Base-by-base conservation (phyloP, 208 protist genomes). In the Strigomonas galati region DNA sequence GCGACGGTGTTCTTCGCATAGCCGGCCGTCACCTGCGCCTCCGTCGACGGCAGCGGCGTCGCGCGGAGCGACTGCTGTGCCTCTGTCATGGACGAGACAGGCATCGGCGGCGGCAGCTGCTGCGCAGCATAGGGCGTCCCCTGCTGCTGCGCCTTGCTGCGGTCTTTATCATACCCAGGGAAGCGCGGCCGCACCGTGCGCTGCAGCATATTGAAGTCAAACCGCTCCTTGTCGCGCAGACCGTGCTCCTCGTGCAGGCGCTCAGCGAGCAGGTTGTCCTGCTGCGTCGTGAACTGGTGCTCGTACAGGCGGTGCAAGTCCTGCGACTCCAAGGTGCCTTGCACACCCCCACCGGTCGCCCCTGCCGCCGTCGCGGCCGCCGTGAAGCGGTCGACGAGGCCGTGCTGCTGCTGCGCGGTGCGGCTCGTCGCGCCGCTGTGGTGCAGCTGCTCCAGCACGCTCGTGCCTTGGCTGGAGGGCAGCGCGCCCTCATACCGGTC, bases 111-210 rank as follows among this genome's bases (percentile, higher is more conserved):
- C 15, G 86, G 79, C 32, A 95, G 65, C 74, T 88, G 84, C 65
- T 81, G 78, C 3, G 84, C 81, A 0, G 79, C 86, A 46, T 89
- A 87, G 19, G 84, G 72, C 15, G 77, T 87, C n/a, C 89, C 89
- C 40, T 79, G 71, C 49, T 80, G 84, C 78, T 92, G 84, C 14
- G 90, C 90, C 12, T 65, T 52, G 57, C 68, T 79, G n/a, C 90
- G 82, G 57, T 93, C 90, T 72, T 80, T 85, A 64, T 95, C 90
- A 72, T 95, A 95, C n/a, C 90, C 90, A 43, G 80, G 48, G 67
- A 95, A 95, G 14, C 74, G 82, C 5, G 86, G 40, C 15, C 85
- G 78, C 0, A 78, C 32, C 37, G 65, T 76, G 32, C 90, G 84
- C 76, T 95, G 87, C 73, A 88, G 57, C n/a, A 91, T 60, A 24